These are phyloP conservation scores for Starmerella powellii DNA, from an alignment of 805 yeast genomes.

Conservation along the genomic window DNA sequence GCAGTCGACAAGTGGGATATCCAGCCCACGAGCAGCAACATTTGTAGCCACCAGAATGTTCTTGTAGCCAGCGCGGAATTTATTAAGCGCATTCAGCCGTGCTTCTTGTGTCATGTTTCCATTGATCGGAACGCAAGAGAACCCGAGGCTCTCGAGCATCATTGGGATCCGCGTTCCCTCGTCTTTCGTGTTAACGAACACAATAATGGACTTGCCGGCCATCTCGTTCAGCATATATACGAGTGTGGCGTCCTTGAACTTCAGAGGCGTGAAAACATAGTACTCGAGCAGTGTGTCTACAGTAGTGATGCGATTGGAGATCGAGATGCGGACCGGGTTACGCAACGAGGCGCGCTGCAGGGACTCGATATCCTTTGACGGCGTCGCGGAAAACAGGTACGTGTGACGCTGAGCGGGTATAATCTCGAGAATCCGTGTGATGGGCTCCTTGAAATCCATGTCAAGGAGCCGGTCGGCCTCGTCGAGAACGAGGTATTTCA, in stretches of 20 bases:
- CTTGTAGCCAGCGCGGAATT: slow-evolving; percentile 39
- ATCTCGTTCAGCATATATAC: slow-evolving; percentile 72
- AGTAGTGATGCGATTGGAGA: slow-evolving; percentile 76
- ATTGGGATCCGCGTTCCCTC: slow-evolving; percentile 86
- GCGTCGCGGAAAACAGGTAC: slow-evolving; percentile 87
- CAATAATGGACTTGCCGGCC: slow-evolving; percentile 73
- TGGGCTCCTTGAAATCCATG: slow-evolving; percentile 91
- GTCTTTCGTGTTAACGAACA: slow-evolving; percentile 89
- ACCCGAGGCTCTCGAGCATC: slow-evolving; percentile 67
- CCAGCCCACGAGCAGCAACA: slow-evolving; percentile 95
- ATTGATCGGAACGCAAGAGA: slow-evolving; percentile 82
- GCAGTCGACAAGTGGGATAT: slow-evolving; percentile 85
- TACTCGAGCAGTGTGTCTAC: slow-evolving; percentile 88
- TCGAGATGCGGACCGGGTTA: slow-evolving; percentile 84
- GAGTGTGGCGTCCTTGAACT: slow-evolving; percentile 77
- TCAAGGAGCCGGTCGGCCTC: slow-evolving; percentile 94
- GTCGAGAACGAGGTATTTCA: slow-evolving; percentile 82
- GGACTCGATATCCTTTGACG: slow-evolving; percentile 90
- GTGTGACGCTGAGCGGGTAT: slow-evolving; percentile 74
- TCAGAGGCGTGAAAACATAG: slow-evolving; percentile 82
- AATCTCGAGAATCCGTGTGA: slow-evolving; percentile 70
- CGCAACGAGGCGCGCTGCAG: slow-evolving; percentile 82
- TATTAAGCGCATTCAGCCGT: slow-evolving; percentile 58
- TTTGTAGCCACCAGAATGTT: slow-evolving; percentile 80
- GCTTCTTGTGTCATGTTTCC: slow-evolving; percentile 92